phyloP scores from a whole-genome alignment of 805 yeast species.

The Starmera dryadoides region DNA sequence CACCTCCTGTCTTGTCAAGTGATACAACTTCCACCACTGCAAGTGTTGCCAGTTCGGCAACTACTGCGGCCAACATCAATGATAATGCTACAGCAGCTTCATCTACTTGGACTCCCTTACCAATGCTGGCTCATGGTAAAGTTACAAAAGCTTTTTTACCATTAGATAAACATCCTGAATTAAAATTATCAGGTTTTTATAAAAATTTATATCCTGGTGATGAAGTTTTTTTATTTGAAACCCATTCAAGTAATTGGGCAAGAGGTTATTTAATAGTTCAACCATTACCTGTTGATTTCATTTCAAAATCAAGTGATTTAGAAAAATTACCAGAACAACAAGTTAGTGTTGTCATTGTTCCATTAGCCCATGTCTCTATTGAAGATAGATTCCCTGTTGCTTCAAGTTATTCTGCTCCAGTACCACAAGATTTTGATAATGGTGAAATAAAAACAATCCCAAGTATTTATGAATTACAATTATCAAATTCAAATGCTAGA shows the following conservation, averaged over 20 bases:
- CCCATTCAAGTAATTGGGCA: slow-evolving; percentile 58
- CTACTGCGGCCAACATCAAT: background rate
- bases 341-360: slow-evolving; percentile 51
- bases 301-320: slow-evolving; percentile 47
- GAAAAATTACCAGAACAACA: slow-evolving; percentile 57
- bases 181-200: slow-evolving; percentile 29
- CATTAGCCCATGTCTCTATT: slow-evolving; percentile 45
- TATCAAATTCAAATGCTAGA: slow-evolving; percentile 21
- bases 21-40: background rate
- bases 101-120: slow-evolving; percentile 40
- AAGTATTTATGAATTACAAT: slow-evolving; percentile 27
- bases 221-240: slow-evolving; percentile 68
- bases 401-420: slow-evolving; percentile 24
- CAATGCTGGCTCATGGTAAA: slow-evolving; percentile 35
- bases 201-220: slow-evolving; percentile 68
- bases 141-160: slow-evolving; percentile 40
- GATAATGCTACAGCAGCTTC: background rate
- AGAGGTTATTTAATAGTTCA: slow-evolving; percentile 67
- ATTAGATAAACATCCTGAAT: slow-evolving; percentile 27
- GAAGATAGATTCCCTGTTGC: slow-evolving; percentile 35
- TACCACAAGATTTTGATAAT: slow-evolving; percentile 18
- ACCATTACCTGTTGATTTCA: slow-evolving; percentile 66
- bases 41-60: background rate
- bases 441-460: slow-evolving; percentile 20
- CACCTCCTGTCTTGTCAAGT: background rate